Conservation (phyloP, 2,329 filamentous ascomycete species). For the Fusarium musae region DNA sequence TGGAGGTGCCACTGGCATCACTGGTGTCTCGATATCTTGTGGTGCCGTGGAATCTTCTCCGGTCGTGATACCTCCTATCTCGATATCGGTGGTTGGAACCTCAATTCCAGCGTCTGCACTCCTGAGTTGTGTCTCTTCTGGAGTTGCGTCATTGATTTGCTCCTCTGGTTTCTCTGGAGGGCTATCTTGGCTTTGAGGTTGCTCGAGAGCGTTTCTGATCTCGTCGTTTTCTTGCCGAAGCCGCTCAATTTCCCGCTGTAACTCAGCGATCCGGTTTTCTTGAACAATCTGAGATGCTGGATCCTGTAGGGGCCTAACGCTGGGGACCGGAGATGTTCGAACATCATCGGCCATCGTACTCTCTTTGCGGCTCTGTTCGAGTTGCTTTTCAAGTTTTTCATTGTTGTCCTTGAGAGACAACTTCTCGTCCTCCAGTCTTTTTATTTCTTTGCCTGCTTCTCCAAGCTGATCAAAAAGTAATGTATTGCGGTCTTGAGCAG, state of each 20-base stretch:
- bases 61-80: neutral
- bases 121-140: neutral
- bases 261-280: fast-evolving
- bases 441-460: too few relatives aligned
- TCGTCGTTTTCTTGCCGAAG: neutral
- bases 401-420: too few relatives aligned
- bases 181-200: neutral
- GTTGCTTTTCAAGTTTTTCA: too few relatives aligned
- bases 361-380: too few relatives aligned
- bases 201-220: neutral
- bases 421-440: too few relatives aligned
- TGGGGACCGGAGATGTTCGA: too few relatives aligned
- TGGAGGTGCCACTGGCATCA: fast-evolving
- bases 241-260: neutral
- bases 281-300: neutral
- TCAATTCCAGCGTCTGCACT: fast-evolving
- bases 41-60: neutral
- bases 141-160: fast-evolving
- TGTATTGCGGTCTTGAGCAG: too few relatives aligned
- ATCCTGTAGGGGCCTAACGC: too few relatives aligned
- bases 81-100: neutral
- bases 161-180: fast-evolving
- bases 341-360: too few relatives aligned
- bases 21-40: fast-evolving
- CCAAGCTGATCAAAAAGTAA: too few relatives aligned